Base-by-base conservation (phyloP, 805 yeast genomes). In the Saturnispora hagleri region DNA sequence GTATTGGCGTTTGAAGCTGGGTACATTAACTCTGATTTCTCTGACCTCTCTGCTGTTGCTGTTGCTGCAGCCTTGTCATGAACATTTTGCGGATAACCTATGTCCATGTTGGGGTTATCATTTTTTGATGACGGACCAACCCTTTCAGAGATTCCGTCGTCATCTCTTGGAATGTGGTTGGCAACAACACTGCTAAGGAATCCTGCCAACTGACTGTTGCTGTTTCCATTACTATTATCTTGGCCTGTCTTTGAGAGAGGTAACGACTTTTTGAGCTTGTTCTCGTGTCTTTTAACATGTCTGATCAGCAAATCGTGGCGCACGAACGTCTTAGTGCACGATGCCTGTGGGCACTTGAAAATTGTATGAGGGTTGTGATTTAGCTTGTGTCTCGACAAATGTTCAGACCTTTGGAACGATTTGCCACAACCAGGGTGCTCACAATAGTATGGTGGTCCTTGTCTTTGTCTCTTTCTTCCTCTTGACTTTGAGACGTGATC, bases 241-340 rank as follows among this genome's bases (percentile, higher is more conserved):
- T 20, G 20, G 18, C 10, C 22, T 38, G 42, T 18, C 22, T 38
- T 38, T 7, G 42, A 8, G 9, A 18, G 15, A 38, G 42, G 22
- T 5, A 38, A 18, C 27, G 51, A 5, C 4, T 33, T 24, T 31
- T n/a, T 22, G 20, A 46, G 24, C 47, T 57, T 64, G 15, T 44
- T 49, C 24, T 70, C 72, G 60, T 78, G 71, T 56, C 82, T 51
- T 68, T 69, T 62, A 57, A 65, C 53, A 60, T 80, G 73, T 64
- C 85, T 58, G 6, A 64, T 67, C 27, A 73, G 69, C 44, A 82
- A 65, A 60, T 82, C 89, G 51, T 72, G 74, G 41, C 89, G 65
- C 0, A 82, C 88, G 69, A 82, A 82, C 0, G 82, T 77, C 62
- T 79, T 80, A 1, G 72, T 69, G 61, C 89, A 82, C 3, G 68